These are phyloP conservation scores for Amorphotheca resinae DNA, from an alignment of 495 filamentous ascomycete genomes.

Conservation along the genomic window DNA sequence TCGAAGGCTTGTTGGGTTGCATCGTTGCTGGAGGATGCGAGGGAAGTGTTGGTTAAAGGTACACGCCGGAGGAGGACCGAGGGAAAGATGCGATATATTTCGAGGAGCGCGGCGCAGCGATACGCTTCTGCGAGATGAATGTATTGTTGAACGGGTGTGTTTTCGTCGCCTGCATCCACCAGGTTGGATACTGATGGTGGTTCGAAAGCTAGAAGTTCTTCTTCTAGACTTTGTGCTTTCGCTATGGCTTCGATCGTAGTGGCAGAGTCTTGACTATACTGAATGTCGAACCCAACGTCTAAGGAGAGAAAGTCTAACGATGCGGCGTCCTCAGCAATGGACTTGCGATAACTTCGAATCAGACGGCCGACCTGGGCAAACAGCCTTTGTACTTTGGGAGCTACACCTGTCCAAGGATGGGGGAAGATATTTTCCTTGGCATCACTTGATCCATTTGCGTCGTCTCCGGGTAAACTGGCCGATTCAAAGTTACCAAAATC, in stretches of 20 bases:
- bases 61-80: slow-evolving; percentile 35
- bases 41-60: slow-evolving; percentile 15
- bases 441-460: background rate
- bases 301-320: slow-evolving; percentile 13
- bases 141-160: slow-evolving; percentile 43
- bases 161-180: slow-evolving; percentile 39
- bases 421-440: slow-evolving; percentile 24
- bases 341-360: slow-evolving; percentile 36
- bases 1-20: background rate
- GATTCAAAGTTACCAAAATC: background rate
- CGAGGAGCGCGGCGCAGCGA: slow-evolving; percentile 40
- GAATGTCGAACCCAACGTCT: slow-evolving; percentile 10
- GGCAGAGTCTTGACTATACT: slow-evolving; percentile 28
- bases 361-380: slow-evolving; percentile 43
- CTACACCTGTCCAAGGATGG: slow-evolving; percentile 48
- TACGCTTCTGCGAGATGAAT: slow-evolving; percentile 45
- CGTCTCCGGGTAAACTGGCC: background rate
- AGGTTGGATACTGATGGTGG: slow-evolving; percentile 38
- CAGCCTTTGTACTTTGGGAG: slow-evolving; percentile 38
- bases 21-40: background rate
- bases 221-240: slow-evolving; percentile 36
- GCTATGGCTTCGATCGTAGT: slow-evolving; percentile 31
- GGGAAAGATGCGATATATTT: slow-evolving; percentile 44
- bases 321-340: slow-evolving; percentile 25
- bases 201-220: slow-evolving; percentile 35